Conservation (phyloP, 2,329 filamentous ascomycete genomes). For the Alternaria consortialis region DNA sequence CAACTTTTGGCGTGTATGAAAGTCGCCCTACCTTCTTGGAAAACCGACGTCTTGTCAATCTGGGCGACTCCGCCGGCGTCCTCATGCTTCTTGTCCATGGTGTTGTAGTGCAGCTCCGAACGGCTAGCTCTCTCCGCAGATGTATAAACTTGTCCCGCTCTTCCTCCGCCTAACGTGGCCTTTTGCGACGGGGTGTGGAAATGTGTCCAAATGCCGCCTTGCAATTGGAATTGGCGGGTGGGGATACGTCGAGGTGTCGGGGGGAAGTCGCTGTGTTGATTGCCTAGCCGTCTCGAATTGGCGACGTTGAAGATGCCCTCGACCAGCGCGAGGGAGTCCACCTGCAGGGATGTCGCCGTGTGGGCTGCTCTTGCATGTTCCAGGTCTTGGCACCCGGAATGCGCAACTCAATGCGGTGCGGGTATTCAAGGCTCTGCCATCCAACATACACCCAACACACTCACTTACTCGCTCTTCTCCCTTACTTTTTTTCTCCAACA, state of each 20-base stretch:
- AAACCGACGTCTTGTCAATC: conserved; percentile 96
- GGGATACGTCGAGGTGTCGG: conserved; percentile 4
- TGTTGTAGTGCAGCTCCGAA: conserved; percentile 33
- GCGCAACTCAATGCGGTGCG: conserved; percentile 16
- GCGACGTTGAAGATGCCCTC: conserved; percentile 47
- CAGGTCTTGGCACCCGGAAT: conserved; percentile 17
- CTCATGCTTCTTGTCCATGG: conserved; percentile 90
- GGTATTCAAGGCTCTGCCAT: conserved; percentile 24
- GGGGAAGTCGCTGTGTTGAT: conserved; percentile 12
- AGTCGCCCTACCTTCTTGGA: conserved; percentile 86
- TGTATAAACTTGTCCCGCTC: conserved; percentile 38
- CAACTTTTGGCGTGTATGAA: conserved; percentile 2
- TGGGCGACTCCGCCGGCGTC: conserved; percentile 96
- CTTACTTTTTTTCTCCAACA: background rate
- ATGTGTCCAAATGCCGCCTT: conserved; percentile 17
- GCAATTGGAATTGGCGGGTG: conserved; percentile 18
- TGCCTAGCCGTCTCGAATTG: conserved; percentile 38
- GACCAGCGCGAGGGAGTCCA: conserved; percentile 38
- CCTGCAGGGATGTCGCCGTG: conserved; percentile 41
- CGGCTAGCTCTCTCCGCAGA: conserved; percentile 29
- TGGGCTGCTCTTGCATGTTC: conserved; percentile 36
- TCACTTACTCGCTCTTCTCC: conserved; percentile 4
- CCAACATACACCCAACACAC: conserved; percentile 9
- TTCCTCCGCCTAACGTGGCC: conserved; percentile 49
- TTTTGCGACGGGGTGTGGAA: conserved; percentile 28